Conservation (phyloP, 495 filamentous ascomycete species). For the Platismatia glauca region DNA sequence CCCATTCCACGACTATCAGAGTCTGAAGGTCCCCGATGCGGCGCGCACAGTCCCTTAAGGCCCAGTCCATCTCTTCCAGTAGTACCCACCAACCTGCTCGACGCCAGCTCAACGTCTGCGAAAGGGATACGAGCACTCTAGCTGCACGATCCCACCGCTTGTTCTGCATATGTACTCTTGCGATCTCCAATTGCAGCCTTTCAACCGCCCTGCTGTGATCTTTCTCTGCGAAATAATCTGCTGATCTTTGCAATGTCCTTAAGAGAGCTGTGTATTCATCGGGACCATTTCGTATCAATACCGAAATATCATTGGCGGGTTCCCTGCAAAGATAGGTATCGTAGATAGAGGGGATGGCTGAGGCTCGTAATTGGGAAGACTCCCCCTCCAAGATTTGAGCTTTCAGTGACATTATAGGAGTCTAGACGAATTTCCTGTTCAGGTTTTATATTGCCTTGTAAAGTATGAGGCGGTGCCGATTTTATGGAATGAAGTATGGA, state of each 20-base stretch:
- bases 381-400: neutral
- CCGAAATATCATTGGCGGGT: conserved; percentile 18
- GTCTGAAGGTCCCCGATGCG: conserved; percentile 53
- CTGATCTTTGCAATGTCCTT: conserved; percentile 47
- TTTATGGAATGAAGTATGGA: neutral
- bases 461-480: neutral
- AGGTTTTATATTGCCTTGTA: neutral
- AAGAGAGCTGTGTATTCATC: conserved; percentile 20
- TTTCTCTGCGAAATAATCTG: conserved; percentile 54
- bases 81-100: conserved; percentile 67
- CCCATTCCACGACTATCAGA: conserved; percentile 73
- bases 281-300: conserved; percentile 21
- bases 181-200: conserved; percentile 59
- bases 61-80: conserved; percentile 64
- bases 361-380: neutral
- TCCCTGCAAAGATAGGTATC: conserved; percentile 21
- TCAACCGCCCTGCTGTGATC: conserved; percentile 57
- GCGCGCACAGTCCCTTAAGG: conserved; percentile 62
- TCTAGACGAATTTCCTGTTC: neutral
- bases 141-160: conserved; percentile 59
- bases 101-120: conserved; percentile 66
- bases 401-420: neutral
- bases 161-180: conserved; percentile 54
- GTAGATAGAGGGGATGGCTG: conserved; percentile 15
- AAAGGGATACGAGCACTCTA: conserved; percentile 57